A percentile compares a stretch with the other conserved stretches of the same genome.
Evolutionary conservation across 2,329 filamentous ascomycete genomes (phyloP).

Genomic region (Colletotrichum filicis): DNA sequence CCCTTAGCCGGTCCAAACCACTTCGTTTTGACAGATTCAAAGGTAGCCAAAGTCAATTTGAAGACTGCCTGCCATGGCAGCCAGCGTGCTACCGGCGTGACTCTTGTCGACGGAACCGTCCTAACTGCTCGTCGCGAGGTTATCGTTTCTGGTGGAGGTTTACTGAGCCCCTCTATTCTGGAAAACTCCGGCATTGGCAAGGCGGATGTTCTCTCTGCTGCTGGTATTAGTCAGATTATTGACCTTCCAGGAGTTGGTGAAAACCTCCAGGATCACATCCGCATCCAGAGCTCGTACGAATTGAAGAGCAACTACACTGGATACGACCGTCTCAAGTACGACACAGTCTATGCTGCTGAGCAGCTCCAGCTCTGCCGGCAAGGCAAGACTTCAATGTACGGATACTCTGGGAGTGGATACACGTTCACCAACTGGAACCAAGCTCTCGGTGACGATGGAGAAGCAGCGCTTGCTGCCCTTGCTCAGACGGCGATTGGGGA

Average conservation of each 20-base stretch:
- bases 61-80: constrained; percentile 32
- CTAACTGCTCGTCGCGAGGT: constrained; percentile 44
- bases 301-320: constrained; percentile 44
- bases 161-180: constrained; percentile 66
- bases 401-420: constrained; percentile 51
- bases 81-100: constrained; percentile 38
- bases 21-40: constrained; percentile 46
- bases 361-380: constrained; percentile 50
- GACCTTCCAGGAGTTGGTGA: constrained; percentile 66
- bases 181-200: constrained; percentile 69
- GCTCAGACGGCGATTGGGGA: constrained; percentile 45
- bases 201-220: constrained; percentile 54
- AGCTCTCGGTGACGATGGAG: constrained; percentile 43
- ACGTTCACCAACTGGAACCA: constrained; percentile 54
- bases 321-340: constrained; percentile 43
- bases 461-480: constrained; percentile 42
- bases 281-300: constrained; percentile 47
- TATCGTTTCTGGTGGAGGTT: constrained; percentile 54
- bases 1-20: constrained; percentile 55
- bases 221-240: constrained; percentile 57
- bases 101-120: constrained; percentile 37
- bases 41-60: constrained; percentile 51
- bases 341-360: constrained; percentile 46
- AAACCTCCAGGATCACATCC: constrained; percentile 48
- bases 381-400: constrained; percentile 46